Conservation (phyloP, 164 flowering plant genomes). For the Echeveria elegans region DNA sequence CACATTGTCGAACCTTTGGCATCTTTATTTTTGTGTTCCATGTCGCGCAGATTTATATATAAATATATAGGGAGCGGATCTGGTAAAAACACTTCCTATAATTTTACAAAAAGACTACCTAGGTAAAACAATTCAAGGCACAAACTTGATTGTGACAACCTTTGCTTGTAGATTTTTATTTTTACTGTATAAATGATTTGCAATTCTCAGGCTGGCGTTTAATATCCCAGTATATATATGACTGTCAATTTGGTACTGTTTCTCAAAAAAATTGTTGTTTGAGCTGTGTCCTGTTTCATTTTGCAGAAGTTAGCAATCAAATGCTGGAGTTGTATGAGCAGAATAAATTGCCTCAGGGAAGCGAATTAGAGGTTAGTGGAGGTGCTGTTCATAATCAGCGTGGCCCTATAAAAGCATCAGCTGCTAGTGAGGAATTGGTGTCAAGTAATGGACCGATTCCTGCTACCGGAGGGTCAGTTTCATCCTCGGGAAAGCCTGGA, state of each 20-base stretch:
- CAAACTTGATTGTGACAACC: too few species aligned
- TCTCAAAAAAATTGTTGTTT: background rate
- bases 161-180: background rate
- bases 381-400: constrained; percentile 37
- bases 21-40: background rate
- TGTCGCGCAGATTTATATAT: too few species aligned
- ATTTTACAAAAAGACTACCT: too few species aligned
- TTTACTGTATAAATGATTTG: background rate
- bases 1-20: background rate
- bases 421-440: constrained; percentile 35
- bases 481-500: constrained; percentile 17
- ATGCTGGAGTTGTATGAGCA: constrained; percentile 96
- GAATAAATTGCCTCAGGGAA: constrained; percentile 61
- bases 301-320: constrained; percentile 97
- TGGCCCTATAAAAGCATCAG: constrained; percentile 28
- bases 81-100: too few species aligned
- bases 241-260: background rate
- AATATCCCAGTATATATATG: background rate
- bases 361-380: constrained; percentile 69
- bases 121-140: too few species aligned
- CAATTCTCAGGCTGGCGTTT: background rate
- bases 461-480: constrained; percentile 12
- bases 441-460: constrained; percentile 18
- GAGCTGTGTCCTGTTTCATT: constrained; percentile 9
- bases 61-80: too few species aligned